Percentiles rank a stretch among this genome's conserved stretches.
phyloP scores from a whole-genome alignment of 805 yeast species.

The Cephaloascus fragrans region DNA sequence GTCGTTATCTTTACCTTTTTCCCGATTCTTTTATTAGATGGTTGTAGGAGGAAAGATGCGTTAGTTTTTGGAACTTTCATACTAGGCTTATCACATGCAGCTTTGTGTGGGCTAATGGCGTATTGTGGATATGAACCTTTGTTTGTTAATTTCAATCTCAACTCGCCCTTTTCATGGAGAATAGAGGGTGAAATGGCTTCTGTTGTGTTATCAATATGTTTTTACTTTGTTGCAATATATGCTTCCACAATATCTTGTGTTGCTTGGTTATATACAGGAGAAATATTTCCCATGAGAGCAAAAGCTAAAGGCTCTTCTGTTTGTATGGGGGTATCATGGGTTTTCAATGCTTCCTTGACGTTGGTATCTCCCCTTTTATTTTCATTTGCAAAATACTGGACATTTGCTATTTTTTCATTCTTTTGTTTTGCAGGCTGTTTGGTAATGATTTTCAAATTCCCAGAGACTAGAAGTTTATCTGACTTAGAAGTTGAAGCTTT shows the following conservation, averaged over 20 bases:
- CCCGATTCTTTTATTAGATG: conserved; percentile 33
- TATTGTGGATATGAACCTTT: conserved; percentile 20
- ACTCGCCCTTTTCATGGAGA: conserved; percentile 22
- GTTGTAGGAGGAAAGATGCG: conserved; percentile 35
- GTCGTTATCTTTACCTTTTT: conserved; percentile 29
- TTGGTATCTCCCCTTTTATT: conserved; percentile 30
- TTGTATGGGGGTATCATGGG: conserved; percentile 38
- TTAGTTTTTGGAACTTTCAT: conserved; percentile 31
- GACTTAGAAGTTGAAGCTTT: conserved; percentile 14
- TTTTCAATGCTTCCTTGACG: conserved; percentile 22
- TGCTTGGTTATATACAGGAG: conserved; percentile 41
- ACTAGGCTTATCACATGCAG: conserved; percentile 21
- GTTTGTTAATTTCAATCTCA: conserved; percentile 14
- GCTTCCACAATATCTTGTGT: conserved; percentile 36
- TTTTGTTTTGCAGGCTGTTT: conserved; percentile 20
- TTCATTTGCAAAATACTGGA: conserved; percentile 23
- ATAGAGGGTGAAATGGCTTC: conserved; percentile 29
- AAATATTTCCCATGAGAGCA: conserved; percentile 33
- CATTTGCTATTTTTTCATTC: conserved; percentile 27
- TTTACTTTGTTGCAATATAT: conserved; percentile 34
- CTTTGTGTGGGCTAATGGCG: conserved; percentile 25
- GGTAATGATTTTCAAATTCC: conserved; percentile 21
- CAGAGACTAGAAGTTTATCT: conserved; percentile 29
- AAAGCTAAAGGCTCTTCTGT: conserved; percentile 37
- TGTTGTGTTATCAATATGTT: conserved; percentile 30